Conservation (phyloP, 306 rosid genomes). For the Alnus rubra region DNA sequence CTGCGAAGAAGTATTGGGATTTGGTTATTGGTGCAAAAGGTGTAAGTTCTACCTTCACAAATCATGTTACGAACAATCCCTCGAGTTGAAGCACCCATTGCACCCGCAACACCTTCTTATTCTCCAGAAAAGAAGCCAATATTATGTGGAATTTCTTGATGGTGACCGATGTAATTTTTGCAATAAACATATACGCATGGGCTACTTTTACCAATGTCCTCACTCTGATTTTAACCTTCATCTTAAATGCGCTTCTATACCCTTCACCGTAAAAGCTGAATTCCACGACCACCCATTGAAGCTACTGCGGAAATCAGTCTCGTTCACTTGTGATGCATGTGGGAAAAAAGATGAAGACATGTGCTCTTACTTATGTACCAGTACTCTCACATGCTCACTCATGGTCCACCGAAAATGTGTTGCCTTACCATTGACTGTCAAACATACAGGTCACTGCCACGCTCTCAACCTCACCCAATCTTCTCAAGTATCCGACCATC, state of each 20-base stretch:
- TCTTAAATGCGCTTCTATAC: background rate
- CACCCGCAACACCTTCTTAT: background rate
- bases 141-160: too few relatives aligned
- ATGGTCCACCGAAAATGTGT: too few relatives aligned
- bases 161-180: accelerated
- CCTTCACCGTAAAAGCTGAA: background rate
- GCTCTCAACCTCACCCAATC: background rate
- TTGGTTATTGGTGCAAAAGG: background rate
- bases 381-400: too few relatives aligned
- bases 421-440: background rate
- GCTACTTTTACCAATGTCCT: accelerated
- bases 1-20: accelerated
- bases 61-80: too few relatives aligned
- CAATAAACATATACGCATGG: accelerated
- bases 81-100: background rate
- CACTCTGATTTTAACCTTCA: accelerated
- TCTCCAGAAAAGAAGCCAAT: too few relatives aligned
- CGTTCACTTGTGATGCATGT: too few relatives aligned
- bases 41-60: background rate
- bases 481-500: background rate
- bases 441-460: background rate
- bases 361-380: too few relatives aligned
- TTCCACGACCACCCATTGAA: background rate
- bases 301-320: background rate
- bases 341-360: too few relatives aligned